A percentile compares a stretch with the other conserved stretches of the same genome.
Evolutionary conservation across 305 asterid species (phyloP).

Genomic region (Stenogyne calaminthoides): DNA sequence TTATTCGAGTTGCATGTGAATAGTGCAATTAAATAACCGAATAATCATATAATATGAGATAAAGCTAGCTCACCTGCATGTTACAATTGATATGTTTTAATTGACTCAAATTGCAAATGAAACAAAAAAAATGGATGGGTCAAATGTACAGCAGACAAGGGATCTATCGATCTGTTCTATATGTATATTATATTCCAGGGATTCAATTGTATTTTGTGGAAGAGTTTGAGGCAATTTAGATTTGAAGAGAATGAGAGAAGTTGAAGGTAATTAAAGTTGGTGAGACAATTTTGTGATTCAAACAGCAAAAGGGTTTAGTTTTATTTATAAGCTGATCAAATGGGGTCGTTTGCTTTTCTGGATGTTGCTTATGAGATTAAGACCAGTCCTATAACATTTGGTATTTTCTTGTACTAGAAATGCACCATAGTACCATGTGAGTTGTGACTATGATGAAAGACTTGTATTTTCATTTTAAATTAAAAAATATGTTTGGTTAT

Average conservation of each 20-base stretch:
- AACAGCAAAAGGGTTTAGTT: conserved; percentile 19
- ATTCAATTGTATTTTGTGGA: conserved; percentile 7
- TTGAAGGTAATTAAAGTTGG: conserved; percentile 22
- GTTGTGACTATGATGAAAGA: background rate
- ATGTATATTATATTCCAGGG: conserved; percentile 35
- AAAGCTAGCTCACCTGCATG: conserved; percentile 73
- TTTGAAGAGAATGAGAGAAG: background rate
- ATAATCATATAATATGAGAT: conserved; percentile 15
- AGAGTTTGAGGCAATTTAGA: background rate
- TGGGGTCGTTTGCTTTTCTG: background rate
- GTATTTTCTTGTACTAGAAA: background rate
- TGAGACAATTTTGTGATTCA: conserved; percentile 32
- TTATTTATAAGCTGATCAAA: conserved; percentile 26
- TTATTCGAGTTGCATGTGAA: conserved; percentile 38
- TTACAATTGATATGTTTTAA: conserved; percentile 34
- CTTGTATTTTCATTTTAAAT: background rate
- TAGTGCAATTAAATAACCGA: conserved; percentile 26
- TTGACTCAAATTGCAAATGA: conserved; percentile 16
- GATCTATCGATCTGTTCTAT: conserved; percentile 46
- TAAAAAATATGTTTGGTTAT: too few relatives aligned
- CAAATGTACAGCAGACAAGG: conserved; percentile 56
- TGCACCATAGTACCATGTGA: background rate
- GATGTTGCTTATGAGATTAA: background rate
- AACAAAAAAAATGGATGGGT: conserved; percentile 23
- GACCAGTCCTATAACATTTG: background rate